Conservation (phyloP, 768 basidiomycete genomes). For the Hirschioporus abietinus region DNA sequence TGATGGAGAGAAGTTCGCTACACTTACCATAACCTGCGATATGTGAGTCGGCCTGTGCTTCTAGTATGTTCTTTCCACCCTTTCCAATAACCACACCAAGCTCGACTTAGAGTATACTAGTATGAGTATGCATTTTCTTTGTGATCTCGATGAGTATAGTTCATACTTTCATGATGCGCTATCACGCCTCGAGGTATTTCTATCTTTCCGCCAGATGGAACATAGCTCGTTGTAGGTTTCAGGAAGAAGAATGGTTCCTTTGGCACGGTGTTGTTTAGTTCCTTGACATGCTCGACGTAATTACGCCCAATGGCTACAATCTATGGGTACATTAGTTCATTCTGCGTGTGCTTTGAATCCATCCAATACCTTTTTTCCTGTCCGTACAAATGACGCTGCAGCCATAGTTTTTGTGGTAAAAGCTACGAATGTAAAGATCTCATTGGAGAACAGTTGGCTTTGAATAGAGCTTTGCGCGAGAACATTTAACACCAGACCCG, state of each 20-base stretch:
- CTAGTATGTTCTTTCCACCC: conserved; percentile 74
- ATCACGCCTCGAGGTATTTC: conserved; percentile 83
- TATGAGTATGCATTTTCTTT: not conserved
- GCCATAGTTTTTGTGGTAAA: conserved; percentile 21
- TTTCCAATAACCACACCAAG: conserved; percentile 96
- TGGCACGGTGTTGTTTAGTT: conserved; percentile 82
- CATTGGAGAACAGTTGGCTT: not conserved
- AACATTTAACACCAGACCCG: not conserved
- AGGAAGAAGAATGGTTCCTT: conserved; percentile 98
- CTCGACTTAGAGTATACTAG: conserved; percentile 54
- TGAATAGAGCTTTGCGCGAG: not conserved
- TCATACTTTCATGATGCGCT: conserved; percentile 85
- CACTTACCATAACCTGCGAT: conserved; percentile 87
- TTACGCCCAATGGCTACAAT: conserved; percentile 96
- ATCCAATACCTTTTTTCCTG: conserved; percentile 40
- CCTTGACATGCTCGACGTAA: conserved; percentile 87
- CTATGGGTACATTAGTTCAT: conserved; percentile 29
- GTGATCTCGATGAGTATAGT: not conserved
- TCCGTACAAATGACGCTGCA: conserved; percentile 36
- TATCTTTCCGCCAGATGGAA: conserved; percentile 68
- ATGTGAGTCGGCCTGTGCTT: conserved; percentile 64
- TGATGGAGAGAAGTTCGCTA: not conserved
- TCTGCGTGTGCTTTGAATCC: not conserved
- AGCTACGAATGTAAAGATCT: not conserved
- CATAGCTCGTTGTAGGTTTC: conserved; percentile 91